phyloP scores from a whole-genome alignment of 225 moss, liverwort and hornwort species.

The Physcomitrellopsis africana region DNA sequence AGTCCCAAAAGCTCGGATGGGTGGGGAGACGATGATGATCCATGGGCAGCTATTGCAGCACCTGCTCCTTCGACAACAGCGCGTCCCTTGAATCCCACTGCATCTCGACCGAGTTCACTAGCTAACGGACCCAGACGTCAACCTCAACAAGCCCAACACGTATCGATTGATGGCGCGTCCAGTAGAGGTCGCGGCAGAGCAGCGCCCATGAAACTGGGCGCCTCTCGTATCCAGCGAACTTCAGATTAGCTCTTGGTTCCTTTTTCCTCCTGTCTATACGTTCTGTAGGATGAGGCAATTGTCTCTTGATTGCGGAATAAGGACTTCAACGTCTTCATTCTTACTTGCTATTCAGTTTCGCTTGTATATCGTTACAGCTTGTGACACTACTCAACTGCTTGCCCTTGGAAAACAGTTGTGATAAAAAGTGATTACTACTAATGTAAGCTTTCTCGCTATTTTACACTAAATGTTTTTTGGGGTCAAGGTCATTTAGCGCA shows the following conservation, averaged over 20 bases:
- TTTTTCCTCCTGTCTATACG: slow-evolving; percentile 34
- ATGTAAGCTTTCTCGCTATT: too few species aligned
- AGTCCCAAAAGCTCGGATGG: slow-evolving; percentile 57
- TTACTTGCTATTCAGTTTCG: not conserved
- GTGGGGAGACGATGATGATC: slow-evolving; percentile 75
- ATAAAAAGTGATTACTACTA: too few species aligned
- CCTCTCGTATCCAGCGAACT: slow-evolving; percentile 68
- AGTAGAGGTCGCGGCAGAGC: slow-evolving; percentile 81
- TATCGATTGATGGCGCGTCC: slow-evolving; percentile 59
- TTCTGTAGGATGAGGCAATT: slow-evolving; percentile 47
- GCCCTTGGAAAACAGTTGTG: too few species aligned
- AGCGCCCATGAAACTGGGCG: slow-evolving; percentile 89
- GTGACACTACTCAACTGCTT: not conserved
- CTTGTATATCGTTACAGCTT: slow-evolving; percentile 15
- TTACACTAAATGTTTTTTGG: too few species aligned
- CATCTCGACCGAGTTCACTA: slow-evolving; percentile 39
- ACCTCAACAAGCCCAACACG: slow-evolving; percentile 85
- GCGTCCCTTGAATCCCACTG: slow-evolving; percentile 66
- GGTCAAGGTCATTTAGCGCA: too few species aligned
- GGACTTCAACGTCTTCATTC: slow-evolving; percentile 18
- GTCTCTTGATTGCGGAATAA: slow-evolving; percentile 42
- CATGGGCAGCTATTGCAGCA: slow-evolving; percentile 98
- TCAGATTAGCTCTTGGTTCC: slow-evolving; percentile 33
- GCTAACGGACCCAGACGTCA: slow-evolving; percentile 57
- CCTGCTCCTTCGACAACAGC: slow-evolving; percentile 75